Evolutionary conservation across 495 filamentous ascomycete species (phyloP), one percentile per base, ranked within the genome.

Genomic region (Penicillium argentinense): DNA sequence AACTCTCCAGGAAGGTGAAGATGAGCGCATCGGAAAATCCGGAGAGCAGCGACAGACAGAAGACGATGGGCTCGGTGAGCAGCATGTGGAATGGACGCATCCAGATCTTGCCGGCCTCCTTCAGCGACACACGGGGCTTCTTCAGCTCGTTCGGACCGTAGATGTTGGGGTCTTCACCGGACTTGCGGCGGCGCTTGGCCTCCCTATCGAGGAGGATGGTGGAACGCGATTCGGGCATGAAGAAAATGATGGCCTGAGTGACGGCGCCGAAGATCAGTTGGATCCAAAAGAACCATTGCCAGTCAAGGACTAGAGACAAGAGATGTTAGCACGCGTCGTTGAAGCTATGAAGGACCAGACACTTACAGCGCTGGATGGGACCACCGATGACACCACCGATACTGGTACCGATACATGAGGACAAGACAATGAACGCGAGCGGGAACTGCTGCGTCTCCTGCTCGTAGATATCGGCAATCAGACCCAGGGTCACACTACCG

Each of bases 241-340:
- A 77, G 45, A 88, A 67, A 41, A 84, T 73, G 49, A 86, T 67
- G 5, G 80, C 21, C 52, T 89, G 82, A 14, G 83, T 78, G 36
- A 74, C 66, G 5, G 67, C 82, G 18, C 88, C 86, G 45, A 89
- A 80, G 51, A 89, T 86, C 47, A 91, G 75, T 57, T 89, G 84
- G 53, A 90, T 83, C 86, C 85, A 90, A 66, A 89, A 85, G 47
- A 73, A 79, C 89, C 88, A 92, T 38, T 74, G 70, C 88, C 86
- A 91, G 14, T 58, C 53, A 4, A 85, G 67, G 57, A 59, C 62
- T 53, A 36, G 30, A 11, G 9, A 4, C 13, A 21, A 8, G 0
- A 3, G 4, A 8, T 14, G 22, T 56, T 42, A 56, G 53, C 9
- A 27, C 14, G 9, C 12, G 18, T 24, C 23, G n/a, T n/a, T 11